A percentile compares a stretch with the other conserved stretches of the same genome.
Conservation (phyloP, 768 basidiomycete genomes). For the Leccinum barrowsii region DNA sequence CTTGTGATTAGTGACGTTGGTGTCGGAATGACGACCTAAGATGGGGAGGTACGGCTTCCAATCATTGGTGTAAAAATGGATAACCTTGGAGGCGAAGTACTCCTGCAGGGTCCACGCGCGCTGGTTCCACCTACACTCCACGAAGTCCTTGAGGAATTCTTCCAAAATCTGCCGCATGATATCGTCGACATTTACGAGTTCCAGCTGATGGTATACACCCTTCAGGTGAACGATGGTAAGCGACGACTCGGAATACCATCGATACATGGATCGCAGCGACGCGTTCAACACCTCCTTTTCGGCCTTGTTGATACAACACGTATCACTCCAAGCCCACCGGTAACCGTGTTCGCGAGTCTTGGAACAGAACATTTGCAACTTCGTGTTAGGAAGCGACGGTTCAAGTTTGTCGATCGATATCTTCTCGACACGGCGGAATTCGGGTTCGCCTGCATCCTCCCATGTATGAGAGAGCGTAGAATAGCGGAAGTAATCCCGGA, state of each 20-base stretch:
- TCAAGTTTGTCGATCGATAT: constrained; percentile 9
- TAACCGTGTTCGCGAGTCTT: constrained; percentile 14
- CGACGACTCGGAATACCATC: constrained; percentile 25
- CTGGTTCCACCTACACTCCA: constrained; percentile 17
- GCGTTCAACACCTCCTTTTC: constrained; percentile 11
- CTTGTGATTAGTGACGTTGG: constrained; percentile 13
- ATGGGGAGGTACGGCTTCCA: constrained; percentile 23
- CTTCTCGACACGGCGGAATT: constrained; percentile 12
- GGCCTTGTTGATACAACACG: no score
- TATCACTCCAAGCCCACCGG: constrained; percentile 21
- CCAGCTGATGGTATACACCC: constrained; percentile 1
- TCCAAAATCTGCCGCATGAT: no score
- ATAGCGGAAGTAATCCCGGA: constrained; percentile 16
- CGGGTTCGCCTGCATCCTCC: constrained; percentile 15
- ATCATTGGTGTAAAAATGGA: constrained; percentile 21
- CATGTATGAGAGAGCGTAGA: constrained; percentile 25
- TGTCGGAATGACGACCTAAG: not conserved
- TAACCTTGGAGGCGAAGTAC: constrained; percentile 20
- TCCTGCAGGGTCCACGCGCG: constrained; percentile 26
- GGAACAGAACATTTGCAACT: constrained; percentile 17
- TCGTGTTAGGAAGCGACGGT: constrained; percentile 6
- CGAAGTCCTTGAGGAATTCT: no score
- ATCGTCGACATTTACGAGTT: no score
- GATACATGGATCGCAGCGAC: constrained; percentile 27
- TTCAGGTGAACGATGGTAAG: constrained; percentile 23